Conservation (phyloP, 179 eudicot species). For the Nepenthes alata region DNA sequence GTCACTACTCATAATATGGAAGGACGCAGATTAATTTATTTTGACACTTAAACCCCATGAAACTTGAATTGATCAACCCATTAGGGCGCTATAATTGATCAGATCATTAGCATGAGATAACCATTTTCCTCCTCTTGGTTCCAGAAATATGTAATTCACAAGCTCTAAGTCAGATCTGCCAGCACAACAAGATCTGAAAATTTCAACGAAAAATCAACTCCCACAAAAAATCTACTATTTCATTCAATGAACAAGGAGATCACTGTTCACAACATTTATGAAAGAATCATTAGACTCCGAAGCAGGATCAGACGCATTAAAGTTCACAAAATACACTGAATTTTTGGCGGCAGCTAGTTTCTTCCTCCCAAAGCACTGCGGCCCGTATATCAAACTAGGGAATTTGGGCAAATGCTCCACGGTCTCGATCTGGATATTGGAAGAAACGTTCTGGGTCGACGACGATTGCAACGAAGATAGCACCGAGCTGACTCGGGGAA, state of each 20-base stretch:
- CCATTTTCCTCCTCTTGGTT: too few species aligned
- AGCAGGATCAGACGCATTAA: constrained; percentile 2
- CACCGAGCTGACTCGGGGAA: constrained; percentile 7
- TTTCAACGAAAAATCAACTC: not conserved
- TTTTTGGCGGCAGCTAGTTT: constrained; percentile 21
- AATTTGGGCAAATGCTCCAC: constrained; percentile 16
- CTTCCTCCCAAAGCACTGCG: constrained; percentile 24
- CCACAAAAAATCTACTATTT: not conserved
- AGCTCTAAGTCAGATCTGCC: too few species aligned
- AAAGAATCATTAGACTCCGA: constrained; percentile 7
- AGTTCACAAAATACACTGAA: not conserved
- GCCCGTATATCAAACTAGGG: constrained; percentile 13
- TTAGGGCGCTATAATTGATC: too few species aligned
- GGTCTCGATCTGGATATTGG: constrained; percentile 9
- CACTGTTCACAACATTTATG: constrained; percentile 6
- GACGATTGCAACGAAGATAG: not conserved
- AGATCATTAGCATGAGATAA: too few species aligned
- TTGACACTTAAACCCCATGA: not conserved
- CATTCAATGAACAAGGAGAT: constrained; percentile 28
- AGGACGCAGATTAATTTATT: not conserved
- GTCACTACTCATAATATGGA: too few species aligned
- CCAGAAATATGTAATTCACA: too few species aligned
- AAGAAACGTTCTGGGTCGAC: not conserved
- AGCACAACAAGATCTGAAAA: not conserved
- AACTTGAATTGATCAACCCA: too few species aligned